phyloP scores from a whole-genome alignment of 768 basidiomycete species.

The Galerina sulciceps region DNA sequence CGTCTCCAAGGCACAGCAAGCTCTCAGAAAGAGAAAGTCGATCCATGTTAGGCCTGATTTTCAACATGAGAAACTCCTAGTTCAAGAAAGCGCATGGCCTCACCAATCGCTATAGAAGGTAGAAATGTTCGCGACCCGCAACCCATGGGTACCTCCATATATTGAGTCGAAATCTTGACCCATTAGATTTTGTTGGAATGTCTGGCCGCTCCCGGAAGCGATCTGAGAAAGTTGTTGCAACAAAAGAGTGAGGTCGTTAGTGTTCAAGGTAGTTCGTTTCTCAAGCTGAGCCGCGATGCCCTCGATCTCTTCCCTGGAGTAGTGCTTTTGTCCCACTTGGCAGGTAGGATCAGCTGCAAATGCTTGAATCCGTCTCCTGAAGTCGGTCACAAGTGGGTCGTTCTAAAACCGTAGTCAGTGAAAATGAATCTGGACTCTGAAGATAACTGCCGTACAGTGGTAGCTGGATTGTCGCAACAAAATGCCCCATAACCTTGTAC shows the following conservation, averaged over 20 bases:
- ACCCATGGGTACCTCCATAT: neutral
- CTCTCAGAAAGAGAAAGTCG: neutral
- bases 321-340: neutral
- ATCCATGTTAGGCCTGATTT: neutral
- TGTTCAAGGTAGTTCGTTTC: neutral
- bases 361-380: neutral
- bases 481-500: neutral
- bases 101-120: neutral
- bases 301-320: neutral
- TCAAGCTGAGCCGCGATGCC: neutral
- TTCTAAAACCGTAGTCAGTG: neutral
- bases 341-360: neutral
- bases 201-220: neutral
- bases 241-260: neutral
- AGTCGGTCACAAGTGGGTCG: neutral
- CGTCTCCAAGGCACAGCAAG: neutral
- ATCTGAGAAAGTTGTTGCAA: neutral
- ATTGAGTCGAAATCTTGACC: neutral
- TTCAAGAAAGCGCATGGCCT: neutral
- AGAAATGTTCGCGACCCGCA: neutral
- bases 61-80: neutral
- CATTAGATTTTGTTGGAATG: neutral
- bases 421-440: neutral
- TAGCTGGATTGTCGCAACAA: neutral
- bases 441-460: neutral